Percentiles rank a stretch among this genome's conserved stretches.
Conservation (phyloP, 768 basidiomycete genomes). For the Solioccasus polychromus region DNA sequence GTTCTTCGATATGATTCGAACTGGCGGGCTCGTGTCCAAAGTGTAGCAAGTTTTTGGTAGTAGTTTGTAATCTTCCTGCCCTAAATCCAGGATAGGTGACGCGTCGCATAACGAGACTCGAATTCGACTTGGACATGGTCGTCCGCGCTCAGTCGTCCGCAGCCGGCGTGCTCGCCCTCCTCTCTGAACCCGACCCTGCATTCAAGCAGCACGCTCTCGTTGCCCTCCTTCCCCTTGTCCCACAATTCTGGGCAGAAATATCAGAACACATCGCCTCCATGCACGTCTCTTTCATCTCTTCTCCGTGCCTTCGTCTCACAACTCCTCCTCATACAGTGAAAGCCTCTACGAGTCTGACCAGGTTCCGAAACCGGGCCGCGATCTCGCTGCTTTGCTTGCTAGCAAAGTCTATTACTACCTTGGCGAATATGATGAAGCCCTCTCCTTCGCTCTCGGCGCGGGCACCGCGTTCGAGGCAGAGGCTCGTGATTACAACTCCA, state of each 20-base stretch:
- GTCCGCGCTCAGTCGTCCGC: constrained; percentile 74
- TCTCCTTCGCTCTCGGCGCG: constrained; percentile 92
- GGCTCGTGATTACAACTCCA: constrained; percentile 55
- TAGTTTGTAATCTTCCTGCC: constrained; percentile 29
- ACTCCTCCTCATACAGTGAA: constrained; percentile 55
- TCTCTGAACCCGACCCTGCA: constrained; percentile 82
- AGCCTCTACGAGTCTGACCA: constrained; percentile 82
- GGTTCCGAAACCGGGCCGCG: constrained; percentile 68
- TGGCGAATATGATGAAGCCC: constrained; percentile 91
- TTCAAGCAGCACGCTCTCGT: constrained; percentile 92
- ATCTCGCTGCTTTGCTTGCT: constrained; percentile 86
- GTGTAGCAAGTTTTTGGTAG: constrained; percentile 26
- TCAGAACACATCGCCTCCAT: constrained; percentile 90
- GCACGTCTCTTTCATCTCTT: constrained; percentile 45
- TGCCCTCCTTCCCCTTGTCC: constrained; percentile 76
- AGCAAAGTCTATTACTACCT: constrained; percentile 99
- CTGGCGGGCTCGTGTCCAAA: constrained; percentile 77
- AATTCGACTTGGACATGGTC: constrained; percentile 48
- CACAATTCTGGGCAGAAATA: constrained; percentile 98
- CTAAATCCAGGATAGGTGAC: constrained; percentile 40
- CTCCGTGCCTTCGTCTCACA: constrained; percentile 9
- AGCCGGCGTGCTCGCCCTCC: constrained; percentile 87
- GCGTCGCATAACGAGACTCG: constrained; percentile 26
- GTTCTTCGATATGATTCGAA: constrained; percentile 81
- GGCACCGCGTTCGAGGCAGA: constrained; percentile 83